phyloP scores from a whole-genome alignment of 768 basidiomycete genomes.

The Rhodotorula paludigena region DNA sequence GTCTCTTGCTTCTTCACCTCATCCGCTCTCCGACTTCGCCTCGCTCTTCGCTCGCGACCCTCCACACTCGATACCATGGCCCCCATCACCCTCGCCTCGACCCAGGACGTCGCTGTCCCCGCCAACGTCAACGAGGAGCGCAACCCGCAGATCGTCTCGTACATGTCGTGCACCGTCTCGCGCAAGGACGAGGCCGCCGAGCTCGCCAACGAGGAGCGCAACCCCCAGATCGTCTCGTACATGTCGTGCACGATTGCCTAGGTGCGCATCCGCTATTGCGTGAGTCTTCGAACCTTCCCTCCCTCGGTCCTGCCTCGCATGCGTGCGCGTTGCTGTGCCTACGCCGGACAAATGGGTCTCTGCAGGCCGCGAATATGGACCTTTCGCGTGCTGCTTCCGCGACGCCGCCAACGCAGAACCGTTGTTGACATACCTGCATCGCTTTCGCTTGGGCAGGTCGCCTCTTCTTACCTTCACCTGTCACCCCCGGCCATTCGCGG shows the following conservation, averaged over 20 bases:
- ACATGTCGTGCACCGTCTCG: neutral
- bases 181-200: neutral
- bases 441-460: too few relatives aligned
- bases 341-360: too few relatives aligned
- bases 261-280: too few relatives aligned
- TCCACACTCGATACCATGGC: neutral
- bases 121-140: slow-evolving; percentile 6
- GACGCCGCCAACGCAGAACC: too few relatives aligned
- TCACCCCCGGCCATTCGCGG: too few relatives aligned
- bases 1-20: neutral
- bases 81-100: slow-evolving; percentile 2
- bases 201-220: neutral
- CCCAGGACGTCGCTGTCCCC: neutral
- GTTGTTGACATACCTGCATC: too few relatives aligned
- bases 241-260: neutral
- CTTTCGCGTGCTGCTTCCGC: too few relatives aligned
- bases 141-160: neutral
- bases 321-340: too few relatives aligned
- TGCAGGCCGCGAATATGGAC: too few relatives aligned
- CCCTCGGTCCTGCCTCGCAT: too few relatives aligned
- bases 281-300: too few relatives aligned
- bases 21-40: neutral
- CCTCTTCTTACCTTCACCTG: too few relatives aligned
- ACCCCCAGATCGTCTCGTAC: neutral
- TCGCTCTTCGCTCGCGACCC: neutral